Base-by-base conservation (phyloP, 2,329 filamentous ascomycete species). In the Exophiala aquamarina region DNA sequence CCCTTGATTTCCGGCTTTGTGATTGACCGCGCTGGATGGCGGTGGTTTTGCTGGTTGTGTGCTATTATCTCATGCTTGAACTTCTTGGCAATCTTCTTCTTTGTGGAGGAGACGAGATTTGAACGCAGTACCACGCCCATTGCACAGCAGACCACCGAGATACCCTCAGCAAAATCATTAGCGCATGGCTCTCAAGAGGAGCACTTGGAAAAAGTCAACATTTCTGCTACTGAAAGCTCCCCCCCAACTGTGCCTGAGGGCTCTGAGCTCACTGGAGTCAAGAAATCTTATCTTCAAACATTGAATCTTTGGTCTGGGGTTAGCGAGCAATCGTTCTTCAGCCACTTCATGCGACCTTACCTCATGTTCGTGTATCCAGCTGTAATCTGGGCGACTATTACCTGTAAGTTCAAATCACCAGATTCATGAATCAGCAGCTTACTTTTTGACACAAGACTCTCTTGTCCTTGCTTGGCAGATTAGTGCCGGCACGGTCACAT, bases 21-120 rank as follows among this genome's bases (percentile, higher is more conserved):
- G 3, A 62, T 67, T 9, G 37, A 57, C 17, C 55, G 60, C 14
- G 54, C 55, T 23, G 66, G 66, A 15, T 68, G 66, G 66, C 55
- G 66, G 14, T 68, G 65, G 65, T 65, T 66, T 45, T 66, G 66
- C 50, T 64, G 63, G 15, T 53, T 68, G 15, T 63, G 61, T 36
- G 47, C 61, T 3, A 68, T 68, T 29, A 46, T 68, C 10, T 59
- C 51, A 11, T 61, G 54, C 1, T 50, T 58, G 18, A 67, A 68
- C 42, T 44, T 67, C 3, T 42, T 63, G 13, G 52, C 55, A 4
- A 60, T 60, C 8, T 54, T 68, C 10, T 60, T 67, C 44, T 51
- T 66, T 17, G 54, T 67, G 6, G 64, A 63, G 1, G 66, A 69
- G 47, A 69, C 65, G 2, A 59, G 57, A 17, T 68, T 62, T 28